Conservation (phyloP, 176 grass and related monocot species). For the Aegilops bicornis region DNA sequence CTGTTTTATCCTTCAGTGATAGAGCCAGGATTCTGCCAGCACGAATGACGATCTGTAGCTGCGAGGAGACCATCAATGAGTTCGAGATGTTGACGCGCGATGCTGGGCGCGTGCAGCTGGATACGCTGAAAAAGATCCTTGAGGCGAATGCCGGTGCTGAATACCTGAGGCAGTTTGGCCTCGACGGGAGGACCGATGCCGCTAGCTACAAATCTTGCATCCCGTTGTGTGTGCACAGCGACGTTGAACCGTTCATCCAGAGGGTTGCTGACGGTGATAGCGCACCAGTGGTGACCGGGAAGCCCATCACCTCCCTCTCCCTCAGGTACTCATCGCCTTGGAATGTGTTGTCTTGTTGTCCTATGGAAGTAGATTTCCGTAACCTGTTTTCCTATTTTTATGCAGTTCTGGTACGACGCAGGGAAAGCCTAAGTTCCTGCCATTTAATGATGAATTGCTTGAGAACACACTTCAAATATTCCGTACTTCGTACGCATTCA, state of each 20-base stretch:
- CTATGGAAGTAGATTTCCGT: background rate
- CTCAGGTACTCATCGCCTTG: constrained; percentile 52
- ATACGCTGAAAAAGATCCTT: constrained; percentile 74
- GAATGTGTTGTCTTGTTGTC: background rate
- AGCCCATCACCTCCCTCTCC: constrained; percentile 74
- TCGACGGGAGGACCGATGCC: constrained; percentile 73
- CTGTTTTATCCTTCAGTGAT: constrained; percentile 13
- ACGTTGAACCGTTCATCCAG: constrained; percentile 71
- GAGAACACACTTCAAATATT: constrained; percentile 83
- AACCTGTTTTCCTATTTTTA: constrained; percentile 17
- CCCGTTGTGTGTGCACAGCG: constrained; percentile 66
- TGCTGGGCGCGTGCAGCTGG: constrained; percentile 55
- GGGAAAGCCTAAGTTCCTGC: constrained; percentile 88
- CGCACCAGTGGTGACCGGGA: constrained; percentile 67
- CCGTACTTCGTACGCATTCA: constrained; percentile 86
- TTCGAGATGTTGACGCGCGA: constrained; percentile 68
- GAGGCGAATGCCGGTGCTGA: constrained; percentile 70
- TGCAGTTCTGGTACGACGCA: constrained; percentile 94
- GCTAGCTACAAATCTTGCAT: constrained; percentile 73
- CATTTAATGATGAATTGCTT: constrained; percentile 91
- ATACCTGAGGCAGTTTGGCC: constrained; percentile 66
- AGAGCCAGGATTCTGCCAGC: constrained; percentile 11
- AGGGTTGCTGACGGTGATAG: constrained; percentile 68
- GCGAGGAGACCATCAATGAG: constrained; percentile 63
- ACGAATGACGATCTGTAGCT: constrained; percentile 63